These are phyloP conservation scores for Metarhizium sp. DNA, from an alignment of 2,329 filamentous ascomycete genomes.

Conservation along the genomic window DNA sequence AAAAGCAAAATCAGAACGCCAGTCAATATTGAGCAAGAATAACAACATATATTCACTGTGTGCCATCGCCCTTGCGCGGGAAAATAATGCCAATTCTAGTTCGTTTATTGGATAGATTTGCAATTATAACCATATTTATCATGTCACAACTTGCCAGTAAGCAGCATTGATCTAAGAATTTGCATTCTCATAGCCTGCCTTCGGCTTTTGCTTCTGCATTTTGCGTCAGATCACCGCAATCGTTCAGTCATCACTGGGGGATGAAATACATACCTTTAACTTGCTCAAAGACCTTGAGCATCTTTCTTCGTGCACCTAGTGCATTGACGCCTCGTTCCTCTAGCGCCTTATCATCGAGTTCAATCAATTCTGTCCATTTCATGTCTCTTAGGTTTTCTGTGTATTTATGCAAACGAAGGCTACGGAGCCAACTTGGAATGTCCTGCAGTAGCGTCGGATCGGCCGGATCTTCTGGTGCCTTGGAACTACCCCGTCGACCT, in stretches of 20 bases:
- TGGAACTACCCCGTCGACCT: constrained; percentile 86
- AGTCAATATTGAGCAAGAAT: too few species aligned
- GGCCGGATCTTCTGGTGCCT: constrained; percentile 95
- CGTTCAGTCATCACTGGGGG: not conserved
- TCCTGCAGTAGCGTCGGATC: constrained; percentile 85
- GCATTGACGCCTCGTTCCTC: constrained; percentile 93
- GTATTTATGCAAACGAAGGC: constrained; percentile 93
- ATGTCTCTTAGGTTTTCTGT: constrained; percentile 97
- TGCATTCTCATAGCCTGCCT: constrained; percentile 47
- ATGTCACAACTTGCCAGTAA: not conserved
- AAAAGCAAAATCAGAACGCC: too few species aligned
- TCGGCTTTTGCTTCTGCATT: constrained; percentile 59
- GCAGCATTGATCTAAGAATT: not conserved
- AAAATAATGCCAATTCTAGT: not conserved
- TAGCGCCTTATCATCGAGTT: constrained; percentile 85
- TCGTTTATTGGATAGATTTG: not conserved
- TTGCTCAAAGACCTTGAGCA: constrained; percentile 98
- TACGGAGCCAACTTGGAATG: constrained; percentile 92
- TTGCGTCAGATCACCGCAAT: constrained; percentile 11
- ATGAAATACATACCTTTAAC: constrained; percentile 54
- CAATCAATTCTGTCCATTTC: constrained; percentile 88
- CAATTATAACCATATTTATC: not conserved
- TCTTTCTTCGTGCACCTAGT: constrained; percentile 87
- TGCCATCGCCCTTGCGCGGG: not conserved
- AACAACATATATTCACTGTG: not conserved